Conservation (phyloP, 2,329 filamentous ascomycete species). For the Apiospora pterosperma region DNA sequence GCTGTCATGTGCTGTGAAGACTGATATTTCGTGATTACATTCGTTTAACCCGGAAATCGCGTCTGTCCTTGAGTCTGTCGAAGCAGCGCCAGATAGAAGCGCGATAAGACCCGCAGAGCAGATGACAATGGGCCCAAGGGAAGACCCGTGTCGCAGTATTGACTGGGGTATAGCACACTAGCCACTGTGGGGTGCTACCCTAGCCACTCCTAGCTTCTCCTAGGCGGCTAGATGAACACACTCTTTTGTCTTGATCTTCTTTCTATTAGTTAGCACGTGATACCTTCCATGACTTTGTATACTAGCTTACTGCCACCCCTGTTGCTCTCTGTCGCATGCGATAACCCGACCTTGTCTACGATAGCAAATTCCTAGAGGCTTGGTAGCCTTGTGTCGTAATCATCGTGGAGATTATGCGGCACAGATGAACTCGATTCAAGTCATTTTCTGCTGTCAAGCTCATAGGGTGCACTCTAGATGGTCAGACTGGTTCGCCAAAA, state of each 20-base stretch:
- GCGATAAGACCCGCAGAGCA: slow-evolving; percentile 33
- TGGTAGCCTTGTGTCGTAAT: slow-evolving; percentile 66
- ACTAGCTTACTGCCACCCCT: too few species aligned
- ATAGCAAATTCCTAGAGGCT: slow-evolving; percentile 60
- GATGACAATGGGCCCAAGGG: slow-evolving; percentile 34
- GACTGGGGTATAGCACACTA: too few species aligned
- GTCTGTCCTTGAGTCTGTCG: slow-evolving; percentile 68
- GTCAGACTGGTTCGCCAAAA: too few species aligned
- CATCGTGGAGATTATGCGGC: slow-evolving; percentile 46
- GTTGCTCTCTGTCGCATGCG: too few species aligned
- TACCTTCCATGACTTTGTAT: too few species aligned
- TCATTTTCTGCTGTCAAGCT: slow-evolving; percentile 16
- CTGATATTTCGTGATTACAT: slow-evolving; percentile 19
- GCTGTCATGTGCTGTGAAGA: background rate
- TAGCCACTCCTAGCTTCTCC: too few species aligned
- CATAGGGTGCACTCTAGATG: slow-evolving; percentile 65
- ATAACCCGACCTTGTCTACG: slow-evolving; percentile 62
- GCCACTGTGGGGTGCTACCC: too few species aligned
- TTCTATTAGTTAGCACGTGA: too few species aligned
- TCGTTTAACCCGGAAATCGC: slow-evolving; percentile 70
- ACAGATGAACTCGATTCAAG: too few species aligned
- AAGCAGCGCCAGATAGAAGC: slow-evolving; percentile 61
- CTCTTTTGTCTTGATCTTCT: too few species aligned
- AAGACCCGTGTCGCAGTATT: too few species aligned
- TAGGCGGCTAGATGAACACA: too few species aligned